These are phyloP conservation scores for Eucalyptus sp. DNA, from an alignment of 345 rosid genomes.

Conservation along the genomic window DNA sequence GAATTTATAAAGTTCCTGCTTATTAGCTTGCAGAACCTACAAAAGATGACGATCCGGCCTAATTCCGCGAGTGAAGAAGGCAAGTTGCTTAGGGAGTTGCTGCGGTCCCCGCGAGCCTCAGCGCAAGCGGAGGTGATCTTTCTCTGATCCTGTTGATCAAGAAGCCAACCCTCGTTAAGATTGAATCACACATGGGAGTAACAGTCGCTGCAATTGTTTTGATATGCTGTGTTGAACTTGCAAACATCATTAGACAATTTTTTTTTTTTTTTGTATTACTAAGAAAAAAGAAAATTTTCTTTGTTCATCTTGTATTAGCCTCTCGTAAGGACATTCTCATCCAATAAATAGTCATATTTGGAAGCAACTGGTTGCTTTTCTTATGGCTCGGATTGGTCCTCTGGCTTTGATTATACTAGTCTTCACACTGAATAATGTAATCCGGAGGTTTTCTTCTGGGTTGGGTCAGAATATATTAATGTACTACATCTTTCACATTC, in stretches of 20 bases:
- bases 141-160: not conserved
- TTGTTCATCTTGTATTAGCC: not conserved
- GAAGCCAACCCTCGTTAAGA: not conserved
- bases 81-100: not conserved
- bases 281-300: not conserved
- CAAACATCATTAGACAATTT: not conserved
- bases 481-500: not conserved
- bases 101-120: not conserved
- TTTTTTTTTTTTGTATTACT: not conserved
- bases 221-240: not conserved
- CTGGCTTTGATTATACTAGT: not conserved
- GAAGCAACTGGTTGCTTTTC: not conserved
- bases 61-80: not conserved
- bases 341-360: not conserved
- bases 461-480: not conserved
- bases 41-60: not conserved
- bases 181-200: not conserved
- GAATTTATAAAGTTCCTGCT: not conserved
- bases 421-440: not conserved
- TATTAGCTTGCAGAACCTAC: not conserved
- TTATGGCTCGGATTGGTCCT: not conserved
- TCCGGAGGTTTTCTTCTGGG: not conserved
- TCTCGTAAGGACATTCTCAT: not conserved
- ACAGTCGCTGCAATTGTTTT: not conserved
- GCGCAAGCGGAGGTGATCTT: not conserved